Base-by-base conservation (phyloP, 2,329 filamentous ascomycete species). In the Botrytis tulipae region DNA sequence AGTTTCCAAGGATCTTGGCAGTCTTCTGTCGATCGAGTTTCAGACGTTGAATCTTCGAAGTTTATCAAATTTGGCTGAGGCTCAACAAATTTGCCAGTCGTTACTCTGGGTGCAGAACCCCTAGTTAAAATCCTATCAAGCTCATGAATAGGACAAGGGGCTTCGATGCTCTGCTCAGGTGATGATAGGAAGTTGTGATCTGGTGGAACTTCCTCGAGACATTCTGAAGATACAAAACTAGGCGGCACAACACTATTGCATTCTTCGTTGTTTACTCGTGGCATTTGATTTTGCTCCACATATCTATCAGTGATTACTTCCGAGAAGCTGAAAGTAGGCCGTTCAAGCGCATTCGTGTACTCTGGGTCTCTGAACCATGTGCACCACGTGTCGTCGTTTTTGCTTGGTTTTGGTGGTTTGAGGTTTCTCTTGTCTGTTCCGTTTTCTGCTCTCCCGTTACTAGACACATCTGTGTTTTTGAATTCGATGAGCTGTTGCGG, bases 401-500 rank as follows among this genome's bases (percentile, higher is more conserved):
- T 35, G 8, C 18, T 22, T 35, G 1, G 18, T 35, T 22, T 22
- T 35, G 57, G 18, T 22, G 2, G 29, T n/a, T 57, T 4, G n/a
- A 57, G 7, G 51, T 29, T 57, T 29, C 51, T 57, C 51, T 29
- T 29, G 14, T 7, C n/a, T 57, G 14, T 29, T 29, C 51, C 51
- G 6, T 57, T 6, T 29, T 57, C 51, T 57, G 16, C 8, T 29
- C 51, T n/a, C 18, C 7, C 6, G 1, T 32, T 9, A 57, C 51
- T 29, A 6, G 51, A 18, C n/a, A 57, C n/a, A 29, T 18, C 51
- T 57, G 0, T 57, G 7, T 57, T 29, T 3, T 18, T 18, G 3
- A 32, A 0, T 18, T 29, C 1, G n/a, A 18, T 14, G n/a, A 1
- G n/a, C 14, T 18, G n/a, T 29, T 32, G n/a, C n/a, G n/a, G 14